A percentile compares a stretch with the other conserved stretches of the same genome.
Evolutionary conservation across 306 rosid species (phyloP).

Genomic region (Astragalus glycyphyllos): DNA sequence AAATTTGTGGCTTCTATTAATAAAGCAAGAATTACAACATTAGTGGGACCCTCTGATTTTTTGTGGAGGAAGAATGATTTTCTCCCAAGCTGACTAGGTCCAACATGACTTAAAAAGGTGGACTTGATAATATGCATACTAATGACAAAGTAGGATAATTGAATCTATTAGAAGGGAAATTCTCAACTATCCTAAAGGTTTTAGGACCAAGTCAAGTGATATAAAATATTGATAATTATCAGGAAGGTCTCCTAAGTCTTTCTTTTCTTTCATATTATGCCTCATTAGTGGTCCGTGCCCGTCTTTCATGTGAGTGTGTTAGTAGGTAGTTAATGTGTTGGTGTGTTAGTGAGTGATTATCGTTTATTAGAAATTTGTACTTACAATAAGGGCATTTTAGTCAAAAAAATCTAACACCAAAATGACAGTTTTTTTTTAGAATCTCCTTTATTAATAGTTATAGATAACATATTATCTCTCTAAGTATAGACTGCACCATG

Average conservation of each 20-base stretch:
- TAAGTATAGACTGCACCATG: background rate
- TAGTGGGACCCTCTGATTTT: background rate
- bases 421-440: too few species aligned
- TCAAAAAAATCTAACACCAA: too few species aligned
- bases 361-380: too few species aligned
- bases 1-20: too few species aligned
- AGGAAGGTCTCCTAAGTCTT: constrained; percentile 15
- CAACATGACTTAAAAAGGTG: constrained; percentile 1
- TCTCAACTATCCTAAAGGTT: background rate
- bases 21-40: background rate
- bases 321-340: too few species aligned
- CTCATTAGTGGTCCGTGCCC: too few species aligned
- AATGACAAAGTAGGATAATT: background rate
- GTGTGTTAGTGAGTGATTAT: too few species aligned
- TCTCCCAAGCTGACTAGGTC: constrained; percentile 9
- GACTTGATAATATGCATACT: background rate
- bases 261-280: background rate
- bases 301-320: too few species aligned
- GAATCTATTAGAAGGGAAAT: background rate
- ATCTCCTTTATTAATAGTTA: too few species aligned
- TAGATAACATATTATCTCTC: too few species aligned
- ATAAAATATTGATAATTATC: background rate
- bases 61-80: background rate
- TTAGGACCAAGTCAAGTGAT: background rate
- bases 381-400: too few species aligned